Base-by-base conservation (phyloP, 192 early-diverging fungal species). In the Coemansia sp. region DNA sequence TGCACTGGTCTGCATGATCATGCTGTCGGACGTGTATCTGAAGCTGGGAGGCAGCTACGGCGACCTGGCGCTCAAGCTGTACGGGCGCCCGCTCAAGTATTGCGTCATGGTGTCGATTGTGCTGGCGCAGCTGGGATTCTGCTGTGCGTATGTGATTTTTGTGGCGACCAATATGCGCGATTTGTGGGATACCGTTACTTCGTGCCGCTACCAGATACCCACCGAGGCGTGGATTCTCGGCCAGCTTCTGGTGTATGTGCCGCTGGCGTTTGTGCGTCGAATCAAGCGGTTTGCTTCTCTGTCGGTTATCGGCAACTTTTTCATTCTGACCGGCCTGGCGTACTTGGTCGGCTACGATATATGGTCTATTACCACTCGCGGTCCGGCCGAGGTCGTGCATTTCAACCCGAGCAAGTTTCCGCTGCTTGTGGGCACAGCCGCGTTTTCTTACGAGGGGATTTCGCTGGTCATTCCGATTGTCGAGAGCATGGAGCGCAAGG, bases 371-470 rank as follows among this genome's bases (percentile, higher is more conserved):
- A 61, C 84, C 40, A 87, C 79, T 12, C 59, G 73, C 16, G 95
- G 95, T 4, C 72, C 73, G 0, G 63, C 89, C 30, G 88, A 89
- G 7, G 85, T 93, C 36, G 83, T 96, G 16, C 78, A 85, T 56
- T 88, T 98, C 71, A 98, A 98, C 77, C 69, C 83, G 50, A 83
- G 88, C 60, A 86, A 87, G 48, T 96, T 95, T 67, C 86, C 93
- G 28, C 75, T 96, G 49, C 95, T 96, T 67, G 89, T 98, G 48
- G 96, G 96, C 58, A 98, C 96, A 14, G 96, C 96, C 40, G 92
- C 96, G 60, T 95, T 89, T 81, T 87, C 90, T 5, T 97, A 91
- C 73, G 93, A 93, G 83, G 91, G 94, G 57, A 93, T 97, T 66
- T 93, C 94, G 54, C 75, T 94, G 30, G 89, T 89, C 11, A 85